These are phyloP conservation scores for Pterocarpus macrocarpus DNA, from an alignment of 306 rosid genomes.

Conservation along the genomic window DNA sequence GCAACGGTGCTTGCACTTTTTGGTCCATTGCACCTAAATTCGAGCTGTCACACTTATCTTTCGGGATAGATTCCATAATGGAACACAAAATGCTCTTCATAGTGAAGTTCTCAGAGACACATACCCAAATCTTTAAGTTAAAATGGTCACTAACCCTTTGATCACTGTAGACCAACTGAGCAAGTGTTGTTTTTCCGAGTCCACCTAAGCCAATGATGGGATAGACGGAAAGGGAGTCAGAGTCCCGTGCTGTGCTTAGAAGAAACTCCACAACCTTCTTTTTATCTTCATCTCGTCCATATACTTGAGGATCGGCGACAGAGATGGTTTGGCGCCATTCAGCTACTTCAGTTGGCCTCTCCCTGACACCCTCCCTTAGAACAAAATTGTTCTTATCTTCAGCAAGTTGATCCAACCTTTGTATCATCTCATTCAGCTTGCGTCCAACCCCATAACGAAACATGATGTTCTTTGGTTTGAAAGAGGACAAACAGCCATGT, in stretches of 20 bases:
- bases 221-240: background rate
- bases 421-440: background rate
- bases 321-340: slow-evolving; percentile 12
- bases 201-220: background rate
- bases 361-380: background rate
- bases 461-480: background rate
- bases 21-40: background rate
- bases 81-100: background rate
- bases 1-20: background rate
- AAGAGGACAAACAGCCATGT: background rate
- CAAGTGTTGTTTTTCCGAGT: no score
- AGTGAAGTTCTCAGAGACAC: background rate
- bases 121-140: no score
- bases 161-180: no score
- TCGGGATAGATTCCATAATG: background rate
- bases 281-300: background rate
- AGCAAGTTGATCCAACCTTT: background rate
- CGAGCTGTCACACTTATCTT: background rate
- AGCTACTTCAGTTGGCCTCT: slow-evolving; percentile 4
- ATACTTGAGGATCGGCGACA: no score
- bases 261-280: background rate
- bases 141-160: no score
- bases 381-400: background rate
- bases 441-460: background rate
- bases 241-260: background rate